Evolutionary conservation across 148 eudicot genomes (phyloP), one percentile per base, ranked within the genome.

Genomic region (Diospyros lotus): DNA sequence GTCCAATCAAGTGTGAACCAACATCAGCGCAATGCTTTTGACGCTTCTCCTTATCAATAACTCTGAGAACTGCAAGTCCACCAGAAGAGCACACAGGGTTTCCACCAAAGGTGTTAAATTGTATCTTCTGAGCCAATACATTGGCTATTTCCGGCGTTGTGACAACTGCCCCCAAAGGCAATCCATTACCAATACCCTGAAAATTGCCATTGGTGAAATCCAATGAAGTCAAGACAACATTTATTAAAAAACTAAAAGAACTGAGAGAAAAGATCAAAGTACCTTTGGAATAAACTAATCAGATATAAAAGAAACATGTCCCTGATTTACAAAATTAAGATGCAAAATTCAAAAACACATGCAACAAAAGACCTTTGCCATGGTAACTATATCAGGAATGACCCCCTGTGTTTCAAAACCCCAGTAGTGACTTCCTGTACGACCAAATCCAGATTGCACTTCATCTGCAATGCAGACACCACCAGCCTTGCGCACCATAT

Each of bases 41-140:
- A 71, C 96, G 98, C 80, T 84, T 87, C 80, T 95, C 98, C 75
- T 89, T 90, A 54, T 95, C 98, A 69, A 95, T 77, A 63, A 92
- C 98, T 76, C 78, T 87, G 58, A 95, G 93, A 77, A 95, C 98
- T 7, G 97, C 98, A 75, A 85, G 96, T 70, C 98, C 98, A 81
- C 98, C 98, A 54, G 98, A 89, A 66, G 98, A 95, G 74, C 98
- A 95, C 45, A 92, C 97, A 66, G 98, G 98, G 86, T 95, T 95
- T 39, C 98, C 98, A 61, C 98, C 98, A 81, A 87, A 95, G 38
- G 98, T 95, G 86, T 95, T 95, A 68, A 92, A 95, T 78, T 92
- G 98, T 56, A 92, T 92, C 78, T 95, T 95, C 73, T 86, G 94
- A 82, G 97, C 80, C 89, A 95, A 52, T 43, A 92, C 97, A 76